Percentiles rank a stretch among this genome's conserved stretches.
phyloP scores from a whole-genome alignment of 2,329 filamentous ascomycete species.

The Alternaria ethzedia region DNA sequence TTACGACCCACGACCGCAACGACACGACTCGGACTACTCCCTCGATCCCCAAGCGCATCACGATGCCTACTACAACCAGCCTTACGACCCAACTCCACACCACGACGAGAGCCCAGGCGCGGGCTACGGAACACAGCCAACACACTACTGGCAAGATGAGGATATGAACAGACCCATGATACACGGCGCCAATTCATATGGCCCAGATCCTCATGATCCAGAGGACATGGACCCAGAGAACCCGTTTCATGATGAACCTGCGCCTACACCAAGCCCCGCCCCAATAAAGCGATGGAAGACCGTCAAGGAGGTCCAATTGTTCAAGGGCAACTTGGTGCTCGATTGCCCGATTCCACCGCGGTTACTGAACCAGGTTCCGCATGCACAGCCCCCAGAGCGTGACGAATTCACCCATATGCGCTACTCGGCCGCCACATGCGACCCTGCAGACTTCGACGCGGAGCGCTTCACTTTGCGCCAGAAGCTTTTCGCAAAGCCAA shows the following conservation, averaged over 20 bases:
- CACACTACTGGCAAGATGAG: constrained; percentile 69
- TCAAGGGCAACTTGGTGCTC: constrained; percentile 94
- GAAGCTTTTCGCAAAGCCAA: constrained; percentile 86
- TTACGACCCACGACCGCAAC: constrained; percentile 56
- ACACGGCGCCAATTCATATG: constrained; percentile 65
- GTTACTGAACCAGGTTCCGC: constrained; percentile 84
- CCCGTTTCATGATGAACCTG: constrained; percentile 50
- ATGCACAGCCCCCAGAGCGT: constrained; percentile 78
- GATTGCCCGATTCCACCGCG: constrained; percentile 94
- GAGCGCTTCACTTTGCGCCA: constrained; percentile 92
- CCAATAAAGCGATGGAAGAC: constrained; percentile 93
- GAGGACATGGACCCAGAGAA: constrained; percentile 50
- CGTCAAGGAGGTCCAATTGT: constrained; percentile 96
- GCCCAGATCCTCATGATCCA: constrained; percentile 63
- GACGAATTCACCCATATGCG: constrained; percentile 89
- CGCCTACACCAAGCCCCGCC: constrained; percentile 61
- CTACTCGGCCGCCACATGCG: constrained; percentile 93
- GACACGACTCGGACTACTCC: constrained; percentile 68
- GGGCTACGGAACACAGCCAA: constrained; percentile 56
- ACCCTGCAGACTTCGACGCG: constrained; percentile 85
- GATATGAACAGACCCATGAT: constrained; percentile 81
- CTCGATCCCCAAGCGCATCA: constrained; percentile 85
- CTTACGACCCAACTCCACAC: constrained; percentile 72
- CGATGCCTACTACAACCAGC: constrained; percentile 83
- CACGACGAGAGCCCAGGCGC: constrained; percentile 63